These are phyloP conservation scores for Peterozyma toletana DNA, from an alignment of 805 yeast genomes.

Conservation along the genomic window DNA sequence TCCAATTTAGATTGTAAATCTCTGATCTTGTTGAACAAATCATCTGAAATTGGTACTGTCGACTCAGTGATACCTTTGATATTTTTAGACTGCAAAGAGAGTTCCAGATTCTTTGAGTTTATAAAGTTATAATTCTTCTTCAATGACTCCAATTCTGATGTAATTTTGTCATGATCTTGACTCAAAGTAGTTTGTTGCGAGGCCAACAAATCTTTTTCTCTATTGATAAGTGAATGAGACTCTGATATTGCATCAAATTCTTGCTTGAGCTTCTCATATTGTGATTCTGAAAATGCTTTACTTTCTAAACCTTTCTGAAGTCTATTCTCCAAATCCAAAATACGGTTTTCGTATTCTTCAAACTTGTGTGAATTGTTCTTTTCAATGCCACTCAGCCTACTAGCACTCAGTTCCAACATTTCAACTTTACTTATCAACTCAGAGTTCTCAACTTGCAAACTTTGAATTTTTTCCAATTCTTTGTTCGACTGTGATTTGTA, in stretches of 20 bases:
- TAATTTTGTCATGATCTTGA: not conserved
- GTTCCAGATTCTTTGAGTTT: too few relatives aligned
- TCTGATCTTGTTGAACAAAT: too few relatives aligned
- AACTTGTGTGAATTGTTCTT: not conserved
- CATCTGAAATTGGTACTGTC: too few relatives aligned
- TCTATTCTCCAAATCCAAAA: too few relatives aligned
- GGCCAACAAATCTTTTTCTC: not conserved
- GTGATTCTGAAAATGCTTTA: too few relatives aligned
- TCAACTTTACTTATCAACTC: slow-evolving; percentile 1
- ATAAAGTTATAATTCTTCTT: not conserved
- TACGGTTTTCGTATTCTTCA: too few relatives aligned
- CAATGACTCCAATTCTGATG: not conserved
- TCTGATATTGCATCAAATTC: slow-evolving; percentile 1
- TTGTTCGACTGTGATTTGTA: slow-evolving; percentile 9
- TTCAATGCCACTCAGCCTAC: not conserved
- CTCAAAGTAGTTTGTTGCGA: not conserved
- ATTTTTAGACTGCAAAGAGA: too few relatives aligned
- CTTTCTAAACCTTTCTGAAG: too few relatives aligned
- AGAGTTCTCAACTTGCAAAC: not conserved
- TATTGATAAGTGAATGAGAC: not conserved
- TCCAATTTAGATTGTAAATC: too few relatives aligned
- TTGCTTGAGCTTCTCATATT: not conserved
- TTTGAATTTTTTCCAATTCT: slow-evolving; percentile 1
- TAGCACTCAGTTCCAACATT: not conserved
- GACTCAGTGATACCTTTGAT: too few relatives aligned